Conservation (phyloP, 345 rosid species). For the Citrus sp. region DNA sequence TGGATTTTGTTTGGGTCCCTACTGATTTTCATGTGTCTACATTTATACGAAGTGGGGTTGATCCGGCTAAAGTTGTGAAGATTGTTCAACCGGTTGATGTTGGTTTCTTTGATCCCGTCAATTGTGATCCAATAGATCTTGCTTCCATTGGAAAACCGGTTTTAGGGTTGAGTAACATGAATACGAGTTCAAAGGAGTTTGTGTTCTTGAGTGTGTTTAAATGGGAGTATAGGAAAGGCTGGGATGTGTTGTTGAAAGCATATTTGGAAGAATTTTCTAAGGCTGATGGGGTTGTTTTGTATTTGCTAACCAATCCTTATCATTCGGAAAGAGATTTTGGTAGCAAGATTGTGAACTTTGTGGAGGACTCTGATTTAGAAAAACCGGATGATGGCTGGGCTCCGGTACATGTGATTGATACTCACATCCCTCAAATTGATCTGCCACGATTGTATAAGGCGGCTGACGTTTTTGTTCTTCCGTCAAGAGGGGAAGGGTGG, state of each 20-base stretch:
- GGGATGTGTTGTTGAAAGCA: conserved; percentile 81
- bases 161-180: conserved; percentile 32
- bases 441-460: conserved; percentile 72
- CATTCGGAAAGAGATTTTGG: conserved; percentile 62
- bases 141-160: conserved; percentile 36
- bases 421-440: conserved; percentile 69
- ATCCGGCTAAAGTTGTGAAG: conserved; percentile 71
- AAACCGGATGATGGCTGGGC: conserved; percentile 51
- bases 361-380: conserved; percentile 34
- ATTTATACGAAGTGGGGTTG: conserved; percentile 70
- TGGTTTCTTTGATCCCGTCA: conserved; percentile 56
- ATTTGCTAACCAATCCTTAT: conserved; percentile 69
- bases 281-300: conserved; percentile 51
- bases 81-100: conserved; percentile 82
- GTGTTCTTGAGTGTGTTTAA: conserved; percentile 85
- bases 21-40: conserved; percentile 75
- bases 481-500: conserved; percentile 95
- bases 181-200: conserved; percentile 34
- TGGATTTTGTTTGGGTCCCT: conserved; percentile 92
- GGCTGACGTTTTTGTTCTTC: conserved; percentile 71
- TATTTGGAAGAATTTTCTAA: conserved; percentile 63
- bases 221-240: conserved; percentile 88
- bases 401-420: conserved; percentile 50
- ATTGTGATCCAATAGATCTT: conserved; percentile 51
- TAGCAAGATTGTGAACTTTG: conserved; percentile 71